Base-by-base conservation (phyloP, 495 filamentous ascomycete genomes). In the Neurospora sp. region DNA sequence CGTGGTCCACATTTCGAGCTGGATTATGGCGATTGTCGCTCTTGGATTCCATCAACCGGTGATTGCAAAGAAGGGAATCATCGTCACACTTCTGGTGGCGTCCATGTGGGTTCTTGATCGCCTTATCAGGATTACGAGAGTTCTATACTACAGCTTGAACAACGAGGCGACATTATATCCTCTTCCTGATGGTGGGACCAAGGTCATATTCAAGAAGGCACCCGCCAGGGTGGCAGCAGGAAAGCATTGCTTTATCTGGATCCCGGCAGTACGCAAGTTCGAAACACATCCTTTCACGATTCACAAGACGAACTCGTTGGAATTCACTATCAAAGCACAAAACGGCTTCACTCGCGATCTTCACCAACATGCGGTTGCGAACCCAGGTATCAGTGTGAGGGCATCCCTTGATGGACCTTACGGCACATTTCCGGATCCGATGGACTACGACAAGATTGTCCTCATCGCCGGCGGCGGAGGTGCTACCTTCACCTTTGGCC, bases 211-310 rank as follows among this genome's bases (percentile, higher is more conserved):
- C 44, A 82, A 85, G 74, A 87, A 86, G 66, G 77, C 80, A 0
- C 80, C 85, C 2, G 71, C 81, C 11, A 77, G 81, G 16, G 85
- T 86, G 3, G 78, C 77, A 23, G 86, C 88, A 14, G 89, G 88
- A 8, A 88, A 89, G 71, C 89, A 91, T 75, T 87, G 86, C 72
- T 91, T 89, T 72, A 75, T 90, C 42, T 90, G 86, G 85, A 85
- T 90, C 10, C 89, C 88, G 0, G 81, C 82, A n/a, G 85, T 91
- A 39, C 84, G 87, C 41, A 75, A 80, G 18, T 81, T 88, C 37
- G 86, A 91, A 76, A 88, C 87, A 4, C 89, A 91, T 77, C 89
- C 88, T 0, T 90, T 91, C 72, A 90, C 88, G n/a, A 86, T 90
- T 72, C 83, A 89, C 35, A 82, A 81, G n/a, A 82, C 78, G 16